Conservation (phyloP, 495 filamentous ascomycete species). For the Aspergillus affinis region DNA sequence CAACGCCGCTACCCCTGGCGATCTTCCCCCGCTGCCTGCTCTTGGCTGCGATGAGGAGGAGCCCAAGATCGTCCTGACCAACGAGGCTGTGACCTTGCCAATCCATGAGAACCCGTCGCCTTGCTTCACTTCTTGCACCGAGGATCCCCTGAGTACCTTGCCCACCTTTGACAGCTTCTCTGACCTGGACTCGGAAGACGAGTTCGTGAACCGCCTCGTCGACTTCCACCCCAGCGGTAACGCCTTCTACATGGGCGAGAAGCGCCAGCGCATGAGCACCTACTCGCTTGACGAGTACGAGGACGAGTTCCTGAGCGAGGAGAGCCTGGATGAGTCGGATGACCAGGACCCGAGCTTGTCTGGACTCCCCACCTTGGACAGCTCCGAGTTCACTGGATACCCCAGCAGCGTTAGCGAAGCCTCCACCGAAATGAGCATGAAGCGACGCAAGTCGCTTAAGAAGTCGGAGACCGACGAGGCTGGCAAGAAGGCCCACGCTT, state of each 20-base stretch:
- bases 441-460: conserved; percentile 54
- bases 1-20: conserved; percentile 51
- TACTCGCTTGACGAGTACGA: conserved; percentile 72
- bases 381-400: conserved; percentile 31
- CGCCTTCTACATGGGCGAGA: conserved; percentile 65
- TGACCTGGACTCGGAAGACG: conserved; percentile 91
- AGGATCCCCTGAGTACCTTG: conserved; percentile 58
- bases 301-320: conserved; percentile 72
- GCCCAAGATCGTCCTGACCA: conserved; percentile 70
- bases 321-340: conserved; percentile 73
- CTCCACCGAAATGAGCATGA: conserved; percentile 60
- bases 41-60: conserved; percentile 73
- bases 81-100: conserved; percentile 58
- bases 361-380: conserved; percentile 43
- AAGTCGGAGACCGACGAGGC: conserved; percentile 40
- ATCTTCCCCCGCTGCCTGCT: conserved; percentile 69
- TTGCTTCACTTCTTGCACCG: conserved; percentile 47
- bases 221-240: conserved; percentile 61
- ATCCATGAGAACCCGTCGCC: conserved; percentile 50
- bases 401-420: conserved; percentile 27
- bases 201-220: conserved; percentile 76
- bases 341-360: conserved; percentile 60
- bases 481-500: conserved; percentile 30
- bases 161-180: conserved; percentile 81
- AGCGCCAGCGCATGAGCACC: conserved; percentile 73